A percentile compares a stretch with the other conserved stretches of the same genome.
phyloP scores from a whole-genome alignment of 805 yeast species.

The Candida quercuum region DNA sequence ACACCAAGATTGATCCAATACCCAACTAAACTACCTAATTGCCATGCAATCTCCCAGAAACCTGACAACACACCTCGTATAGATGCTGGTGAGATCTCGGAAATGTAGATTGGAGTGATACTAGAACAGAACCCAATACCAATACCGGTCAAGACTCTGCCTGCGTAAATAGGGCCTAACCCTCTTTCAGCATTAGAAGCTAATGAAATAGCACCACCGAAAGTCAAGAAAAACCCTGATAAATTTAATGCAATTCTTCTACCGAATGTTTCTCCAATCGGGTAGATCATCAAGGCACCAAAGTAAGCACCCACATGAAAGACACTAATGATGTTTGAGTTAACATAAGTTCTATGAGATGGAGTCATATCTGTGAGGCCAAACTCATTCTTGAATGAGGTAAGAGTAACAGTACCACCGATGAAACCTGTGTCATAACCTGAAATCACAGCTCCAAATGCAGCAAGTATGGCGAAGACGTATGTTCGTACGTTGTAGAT shows the following conservation, averaged over 20 bases:
- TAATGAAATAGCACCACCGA: constrained; percentile 40
- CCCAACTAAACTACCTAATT: constrained; percentile 41
- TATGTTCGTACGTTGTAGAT: constrained; percentile 15
- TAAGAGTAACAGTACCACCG: constrained; percentile 11
- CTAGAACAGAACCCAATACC: constrained; percentile 49
- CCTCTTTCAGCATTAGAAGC: constrained; percentile 27
- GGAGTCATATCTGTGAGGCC: constrained; percentile 8
- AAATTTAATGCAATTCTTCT: constrained; percentile 12
- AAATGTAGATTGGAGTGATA: constrained; percentile 42
- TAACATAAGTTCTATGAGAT: constrained; percentile 3
- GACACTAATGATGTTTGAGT: constrained; percentile 15
- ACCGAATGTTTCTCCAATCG: constrained; percentile 15
- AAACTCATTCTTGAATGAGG: constrained; percentile 9
- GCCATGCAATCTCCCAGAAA: constrained; percentile 42
- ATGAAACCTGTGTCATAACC: constrained; percentile 23
- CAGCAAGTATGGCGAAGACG: constrained; percentile 26
- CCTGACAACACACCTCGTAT: constrained; percentile 41
- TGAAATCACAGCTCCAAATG: constrained; percentile 26
- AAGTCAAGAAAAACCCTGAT: constrained; percentile 14
- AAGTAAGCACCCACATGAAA: constrained; percentile 22
- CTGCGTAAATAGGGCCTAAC: constrained; percentile 44
- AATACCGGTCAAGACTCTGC: constrained; percentile 41
- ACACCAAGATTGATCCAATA: constrained; percentile 49
- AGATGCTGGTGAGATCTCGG: constrained; percentile 39
- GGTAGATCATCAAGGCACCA: constrained; percentile 17